Base-by-base conservation (phyloP, 306 rosid species). In the Malus asiatica region DNA sequence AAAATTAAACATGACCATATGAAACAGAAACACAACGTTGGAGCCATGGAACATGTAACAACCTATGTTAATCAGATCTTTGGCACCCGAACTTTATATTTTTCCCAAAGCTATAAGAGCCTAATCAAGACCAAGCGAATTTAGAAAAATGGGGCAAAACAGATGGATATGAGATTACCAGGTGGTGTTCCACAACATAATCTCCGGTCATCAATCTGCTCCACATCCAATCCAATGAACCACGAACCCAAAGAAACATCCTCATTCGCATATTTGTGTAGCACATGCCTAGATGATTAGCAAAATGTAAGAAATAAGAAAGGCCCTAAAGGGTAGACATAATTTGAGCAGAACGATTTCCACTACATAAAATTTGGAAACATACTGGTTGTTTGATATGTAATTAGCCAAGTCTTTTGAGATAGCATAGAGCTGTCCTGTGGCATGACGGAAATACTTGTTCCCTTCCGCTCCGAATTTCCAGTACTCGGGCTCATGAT, bases 171-270 rank as follows among this genome's bases (percentile, higher is more conserved):
- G 71, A 71, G 60, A 58, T 77, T 84, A 85, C 91, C 91, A 22
- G 91, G 89, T 25, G 90, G 85, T 71, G 91, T 87, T 51, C 91
- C 91, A 20, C 91, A 87, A 79, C 91, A 87, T 81, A 87, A 83
- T 82, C 91, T 76, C 12, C 91, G 78, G 78, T 87, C 91, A 73
- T 87, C 91, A 20, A 87, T 85, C 58, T 87, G 91, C 77, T 87
- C 89, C 10, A 71, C 86, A 60, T 87, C 91, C 87, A 87, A 73
- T 75, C 91, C 91, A 27, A 87, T 79, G 64, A 87, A 83, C 91
- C 91, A 87, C 6, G 91, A 78, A 22, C 91, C 91, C 58, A 87
- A 71, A 18, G 91, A 85, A 64, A 87, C 91, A 58, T 87, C 91
- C 70, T 87, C 91, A 19, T 87, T 87, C 19, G 77, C 87, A 11